A percentile compares a stretch with the other conserved stretches of the same genome.
These are phyloP conservation scores for Flaveria floridana DNA, from an alignment of 140 eudicot genomes.

Conservation along the genomic window DNA sequence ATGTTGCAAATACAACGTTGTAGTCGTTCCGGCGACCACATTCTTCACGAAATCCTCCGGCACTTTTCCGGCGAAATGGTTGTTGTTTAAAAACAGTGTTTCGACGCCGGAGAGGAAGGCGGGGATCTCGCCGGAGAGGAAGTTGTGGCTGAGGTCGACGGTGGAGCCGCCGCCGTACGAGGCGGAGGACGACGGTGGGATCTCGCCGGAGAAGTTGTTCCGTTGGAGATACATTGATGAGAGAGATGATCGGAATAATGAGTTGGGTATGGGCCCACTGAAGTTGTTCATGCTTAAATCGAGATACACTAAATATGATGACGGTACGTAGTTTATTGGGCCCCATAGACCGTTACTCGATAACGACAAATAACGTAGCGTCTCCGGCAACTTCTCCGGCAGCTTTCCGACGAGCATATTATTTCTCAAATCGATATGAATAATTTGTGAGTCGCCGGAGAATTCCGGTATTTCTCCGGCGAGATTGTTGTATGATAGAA, in stretches of 20 bases:
- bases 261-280: conserved; percentile 69
- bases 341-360: conserved; percentile 72
- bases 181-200: conserved; percentile 20
- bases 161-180: conserved; percentile 47
- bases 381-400: conserved; percentile 47
- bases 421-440: conserved; percentile 54
- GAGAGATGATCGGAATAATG: conserved; percentile 47
- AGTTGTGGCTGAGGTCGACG: conserved; percentile 74
- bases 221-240: conserved; percentile 71
- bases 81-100: conserved; percentile 53
- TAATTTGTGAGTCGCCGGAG: conserved; percentile 32
- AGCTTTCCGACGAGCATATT: conserved; percentile 46
- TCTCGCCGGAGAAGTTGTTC: conserved; percentile 70
- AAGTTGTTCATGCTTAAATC: conserved; percentile 80
- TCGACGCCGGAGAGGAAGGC: conserved; percentile 39
- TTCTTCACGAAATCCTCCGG: conserved; percentile 48
- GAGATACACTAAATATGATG: conserved; percentile 61
- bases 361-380: conserved; percentile 63
- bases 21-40: conserved; percentile 42
- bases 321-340: conserved; percentile 41
- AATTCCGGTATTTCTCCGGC: conserved; percentile 53
- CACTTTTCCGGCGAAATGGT: conserved; percentile 49
- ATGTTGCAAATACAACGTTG: conserved; percentile 64
- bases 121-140: conserved; percentile 50
- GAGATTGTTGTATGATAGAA: conserved; percentile 46